Conservation (phyloP, 1,139 yeast species). For the Hyphopichia wangnamkhiaoensis region DNA sequence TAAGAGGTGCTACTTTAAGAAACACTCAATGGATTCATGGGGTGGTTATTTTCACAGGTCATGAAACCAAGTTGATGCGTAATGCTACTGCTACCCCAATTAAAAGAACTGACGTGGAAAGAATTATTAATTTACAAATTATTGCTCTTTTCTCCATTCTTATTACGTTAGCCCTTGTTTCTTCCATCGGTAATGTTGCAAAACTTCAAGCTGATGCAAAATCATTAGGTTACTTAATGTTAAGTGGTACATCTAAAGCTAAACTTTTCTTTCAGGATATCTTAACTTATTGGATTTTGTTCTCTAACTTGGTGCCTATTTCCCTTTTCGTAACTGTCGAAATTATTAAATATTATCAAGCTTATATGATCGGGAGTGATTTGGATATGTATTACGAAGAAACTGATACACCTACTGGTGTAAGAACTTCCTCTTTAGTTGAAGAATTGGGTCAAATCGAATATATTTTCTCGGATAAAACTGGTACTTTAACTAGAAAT, state of each 20-base stretch:
- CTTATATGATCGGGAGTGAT: constrained; percentile 90
- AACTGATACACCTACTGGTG: constrained; percentile 92
- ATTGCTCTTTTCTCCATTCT: constrained; percentile 82
- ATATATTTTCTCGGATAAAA: constrained; percentile 92
- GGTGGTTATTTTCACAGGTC: constrained; percentile 92
- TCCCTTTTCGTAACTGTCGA: constrained; percentile 95
- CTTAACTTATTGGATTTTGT: constrained; percentile 92
- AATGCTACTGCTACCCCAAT: constrained; percentile 99
- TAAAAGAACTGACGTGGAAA: constrained; percentile 94
- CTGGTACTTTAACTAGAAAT: constrained; percentile 93
- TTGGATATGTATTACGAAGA: constrained; percentile 87
- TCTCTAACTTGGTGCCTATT: constrained; percentile 93
- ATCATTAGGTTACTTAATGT: constrained; percentile 60
- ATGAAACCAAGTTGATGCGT: constrained; percentile 96
- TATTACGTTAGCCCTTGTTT: constrained; percentile 71
- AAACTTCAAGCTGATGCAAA: constrained; percentile 58
- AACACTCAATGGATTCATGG: constrained; percentile 97
- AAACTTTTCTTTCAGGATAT: constrained; percentile 81
- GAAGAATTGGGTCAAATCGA: constrained; percentile 97
- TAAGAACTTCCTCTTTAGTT: constrained; percentile 90
- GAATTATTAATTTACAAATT: constrained; percentile 90
- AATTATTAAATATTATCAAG: constrained; percentile 92
- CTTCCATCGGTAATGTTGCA: constrained; percentile 86
- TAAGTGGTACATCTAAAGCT: constrained; percentile 70
- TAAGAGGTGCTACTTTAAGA: constrained; percentile 94